A percentile compares a stretch with the other conserved stretches of the same genome.
Conservation (phyloP, 495 filamentous ascomycete species). For the Xylaria telfairii region DNA sequence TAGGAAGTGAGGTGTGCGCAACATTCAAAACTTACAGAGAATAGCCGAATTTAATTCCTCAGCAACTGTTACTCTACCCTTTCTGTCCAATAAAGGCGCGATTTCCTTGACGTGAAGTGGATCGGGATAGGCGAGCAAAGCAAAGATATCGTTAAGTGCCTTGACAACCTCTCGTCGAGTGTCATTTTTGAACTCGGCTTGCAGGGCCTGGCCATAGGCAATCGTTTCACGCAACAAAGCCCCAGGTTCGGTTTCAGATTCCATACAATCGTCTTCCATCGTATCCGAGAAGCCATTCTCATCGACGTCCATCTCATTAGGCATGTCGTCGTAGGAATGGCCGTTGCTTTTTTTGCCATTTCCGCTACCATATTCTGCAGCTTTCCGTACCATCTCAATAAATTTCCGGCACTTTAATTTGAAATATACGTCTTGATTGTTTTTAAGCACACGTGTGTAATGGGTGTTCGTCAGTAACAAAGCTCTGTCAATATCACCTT, state of each 20-base stretch:
- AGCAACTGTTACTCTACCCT: constrained; percentile 78
- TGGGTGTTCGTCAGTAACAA: constrained; percentile 78
- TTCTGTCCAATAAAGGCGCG: constrained; percentile 77
- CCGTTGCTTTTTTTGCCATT: constrained; percentile 37
- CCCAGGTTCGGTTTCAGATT: constrained; percentile 30
- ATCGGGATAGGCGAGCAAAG: constrained; percentile 85
- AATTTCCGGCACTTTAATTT: constrained; percentile 89
- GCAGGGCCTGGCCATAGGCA: constrained; percentile 79
- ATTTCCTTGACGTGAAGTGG: constrained; percentile 76
- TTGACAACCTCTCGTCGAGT: constrained; percentile 69
- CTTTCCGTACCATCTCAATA: constrained; percentile 91
- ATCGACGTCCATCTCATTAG: constrained; percentile 75
- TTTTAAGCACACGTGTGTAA: constrained; percentile 80
- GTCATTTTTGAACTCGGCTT: constrained; percentile 76
- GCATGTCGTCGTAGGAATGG: constrained; percentile 63
- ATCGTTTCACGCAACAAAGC: constrained; percentile 66
- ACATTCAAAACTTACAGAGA: constrained; percentile 65
- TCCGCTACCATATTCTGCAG: constrained; percentile 67
- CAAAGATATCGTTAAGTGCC: constrained; percentile 83
- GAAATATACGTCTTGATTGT: constrained; percentile 91
- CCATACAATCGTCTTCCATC: constrained; percentile 61
- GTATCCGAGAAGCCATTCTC: constrained; percentile 48
- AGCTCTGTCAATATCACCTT: constrained; percentile 92
- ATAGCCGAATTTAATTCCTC: constrained; percentile 97
- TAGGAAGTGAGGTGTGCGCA: neutral